Evolutionary conservation across 208 protist genomes (phyloP), one percentile per base, ranked within the genome.

Genomic region (Sergeia podlipaevii): DNA sequence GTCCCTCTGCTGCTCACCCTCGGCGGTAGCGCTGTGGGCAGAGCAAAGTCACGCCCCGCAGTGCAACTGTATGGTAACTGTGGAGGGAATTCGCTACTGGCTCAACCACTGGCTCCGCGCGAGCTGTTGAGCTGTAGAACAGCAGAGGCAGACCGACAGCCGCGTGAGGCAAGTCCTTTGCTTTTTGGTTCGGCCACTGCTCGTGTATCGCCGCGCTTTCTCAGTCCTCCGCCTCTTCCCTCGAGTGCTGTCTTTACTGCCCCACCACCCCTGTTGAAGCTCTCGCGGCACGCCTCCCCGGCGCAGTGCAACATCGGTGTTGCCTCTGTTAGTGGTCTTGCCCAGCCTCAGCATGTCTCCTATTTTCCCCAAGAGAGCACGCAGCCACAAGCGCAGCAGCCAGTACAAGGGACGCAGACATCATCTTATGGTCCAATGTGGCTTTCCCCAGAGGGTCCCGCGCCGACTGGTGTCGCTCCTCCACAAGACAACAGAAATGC

Each of bases 191-290:
- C 33, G 10, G 46, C 27, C 32, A 48, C 28, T 5, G n/a, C 55
- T 13, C 41, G 26, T 7, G 28, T 48, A 13, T 62, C 52, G 4
- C 24, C 21, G 37, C 58, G 51, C 13, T 33, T 49, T 10, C 43
- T 82, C 7, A 48, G 45, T 4, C 69, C 64, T 18, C 85, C 85
- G 2, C 43, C 74, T 17, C 45, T 92, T 28, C 85, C 85, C 7
- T 36, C 85, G 37, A 74, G 65, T 36, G 62, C 49, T 56, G 85
- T 92, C 4, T 87, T 85, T 46, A 50, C 46, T 4, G 63, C 64
- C 0, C 77, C 80, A 7, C 74, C 69, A 4, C 41, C 80, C 11
- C 54, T 92, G 11, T 56, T 82, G 26, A 67, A 41, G 13, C 52
- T 80, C 0, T 48, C 44, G 3, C 26, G n/a, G 34, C 50, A 28